phyloP scores from a whole-genome alignment of 2,329 filamentous ascomycete genomes.

The Huntiella decipiens region DNA sequence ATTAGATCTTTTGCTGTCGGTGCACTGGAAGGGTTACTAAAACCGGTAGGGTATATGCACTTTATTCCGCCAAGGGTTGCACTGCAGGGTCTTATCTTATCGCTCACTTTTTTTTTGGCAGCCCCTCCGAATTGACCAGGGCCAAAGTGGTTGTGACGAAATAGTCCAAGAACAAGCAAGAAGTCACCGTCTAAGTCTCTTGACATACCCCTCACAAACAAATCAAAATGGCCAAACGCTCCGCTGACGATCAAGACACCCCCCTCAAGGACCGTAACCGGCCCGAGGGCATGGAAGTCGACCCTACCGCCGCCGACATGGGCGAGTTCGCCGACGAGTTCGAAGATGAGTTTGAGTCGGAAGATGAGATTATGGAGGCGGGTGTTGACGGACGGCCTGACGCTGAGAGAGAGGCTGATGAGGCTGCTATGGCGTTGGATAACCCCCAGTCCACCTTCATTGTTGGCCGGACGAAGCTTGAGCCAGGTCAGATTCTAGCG shows the following conservation, averaged over 20 bases:
- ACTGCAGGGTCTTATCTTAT: too few relatives aligned
- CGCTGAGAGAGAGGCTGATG: conserved; percentile 78
- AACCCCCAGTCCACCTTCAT: conserved; percentile 70
- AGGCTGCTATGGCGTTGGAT: conserved; percentile 84
- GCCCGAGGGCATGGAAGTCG: conserved; percentile 46
- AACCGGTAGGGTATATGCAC: too few relatives aligned
- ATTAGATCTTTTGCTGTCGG: too few relatives aligned
- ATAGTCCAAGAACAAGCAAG: too few relatives aligned
- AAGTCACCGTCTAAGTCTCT: too few relatives aligned
- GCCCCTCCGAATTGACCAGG: too few relatives aligned
- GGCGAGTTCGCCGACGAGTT: conserved; percentile 92
- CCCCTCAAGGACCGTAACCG: conserved; percentile 42
- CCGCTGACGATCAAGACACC: conserved; percentile 28
- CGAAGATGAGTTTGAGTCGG: conserved; percentile 73
- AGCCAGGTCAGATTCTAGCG: conserved; percentile 73
- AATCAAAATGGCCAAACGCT: conserved; percentile 38
- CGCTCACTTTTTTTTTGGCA: too few relatives aligned
- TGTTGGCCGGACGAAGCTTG: conserved; percentile 78
- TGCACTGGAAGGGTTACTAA: too few relatives aligned
- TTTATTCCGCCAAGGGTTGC: too few relatives aligned
- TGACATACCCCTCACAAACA: too few relatives aligned
- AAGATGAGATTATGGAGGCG: conserved; percentile 82
- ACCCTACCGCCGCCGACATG: conserved; percentile 30
- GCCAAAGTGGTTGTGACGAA: too few relatives aligned
- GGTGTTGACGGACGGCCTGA: conserved; percentile 86